Evolutionary conservation across 495 filamentous ascomycete species (phyloP).

Genomic region (Podospora sp.): DNA sequence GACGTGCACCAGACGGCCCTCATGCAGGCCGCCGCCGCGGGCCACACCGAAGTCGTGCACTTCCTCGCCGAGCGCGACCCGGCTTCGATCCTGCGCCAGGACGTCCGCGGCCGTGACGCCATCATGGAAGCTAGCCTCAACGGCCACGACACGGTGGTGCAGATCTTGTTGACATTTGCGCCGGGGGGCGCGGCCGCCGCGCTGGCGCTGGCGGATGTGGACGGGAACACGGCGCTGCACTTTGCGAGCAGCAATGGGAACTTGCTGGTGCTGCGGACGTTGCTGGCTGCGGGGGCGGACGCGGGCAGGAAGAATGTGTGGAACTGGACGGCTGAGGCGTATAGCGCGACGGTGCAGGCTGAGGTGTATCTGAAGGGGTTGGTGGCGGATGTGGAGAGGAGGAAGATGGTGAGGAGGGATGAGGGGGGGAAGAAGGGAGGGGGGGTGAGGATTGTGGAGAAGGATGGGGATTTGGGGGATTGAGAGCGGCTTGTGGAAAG

Average conservation of each 20-base stretch:
- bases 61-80: conserved; percentile 53
- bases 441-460: conserved; percentile 26
- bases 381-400: conserved; percentile 57
- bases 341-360: conserved; percentile 71
- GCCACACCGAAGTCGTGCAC: conserved; percentile 63
- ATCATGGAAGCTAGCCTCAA: conserved; percentile 58
- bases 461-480: neutral
- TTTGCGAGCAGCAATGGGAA: conserved; percentile 67
- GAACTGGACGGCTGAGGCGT: conserved; percentile 72
- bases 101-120: conserved; percentile 60
- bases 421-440: conserved; percentile 40
- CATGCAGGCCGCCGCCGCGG: conserved; percentile 60
- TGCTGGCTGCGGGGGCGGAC: conserved; percentile 68
- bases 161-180: conserved; percentile 59
- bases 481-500: neutral
- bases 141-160: conserved; percentile 61
- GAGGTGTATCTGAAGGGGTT: conserved; percentile 74
- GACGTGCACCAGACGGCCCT: conserved; percentile 72
- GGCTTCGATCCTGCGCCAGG: conserved; percentile 51
- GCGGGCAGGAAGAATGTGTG: conserved; percentile 65
- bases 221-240: conserved; percentile 80
- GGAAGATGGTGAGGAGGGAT: conserved; percentile 35
- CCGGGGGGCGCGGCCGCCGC: conserved; percentile 51
- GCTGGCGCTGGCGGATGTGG: conserved; percentile 54
- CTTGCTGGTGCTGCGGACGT: conserved; percentile 68